Conservation (phyloP, 441 rosid genomes). For the Pelargonium australe region DNA sequence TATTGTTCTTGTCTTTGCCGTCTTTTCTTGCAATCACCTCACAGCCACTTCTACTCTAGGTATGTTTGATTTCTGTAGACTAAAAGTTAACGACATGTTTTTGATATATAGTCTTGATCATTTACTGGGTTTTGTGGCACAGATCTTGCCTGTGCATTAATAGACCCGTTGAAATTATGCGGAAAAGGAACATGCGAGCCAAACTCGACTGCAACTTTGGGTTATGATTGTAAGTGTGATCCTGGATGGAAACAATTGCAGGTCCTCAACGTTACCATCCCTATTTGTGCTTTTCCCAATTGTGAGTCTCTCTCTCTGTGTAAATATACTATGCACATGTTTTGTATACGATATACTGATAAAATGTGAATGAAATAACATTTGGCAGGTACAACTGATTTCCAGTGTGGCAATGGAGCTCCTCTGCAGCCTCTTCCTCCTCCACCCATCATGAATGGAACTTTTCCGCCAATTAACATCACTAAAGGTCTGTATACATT, state of each 20-base stretch:
- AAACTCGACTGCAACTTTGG: background rate
- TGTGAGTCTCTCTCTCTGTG: background rate
- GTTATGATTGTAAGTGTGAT: slow-evolving; percentile 36
- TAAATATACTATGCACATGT: too few relatives aligned
- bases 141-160: background rate
- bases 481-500: background rate
- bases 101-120: background rate
- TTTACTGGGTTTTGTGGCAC: background rate
- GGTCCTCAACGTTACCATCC: background rate
- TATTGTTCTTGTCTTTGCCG: slow-evolving; percentile 17
- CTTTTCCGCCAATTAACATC: slow-evolving; percentile 15
- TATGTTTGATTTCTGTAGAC: background rate
- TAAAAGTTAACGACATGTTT: background rate
- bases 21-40: slow-evolving; percentile 19
- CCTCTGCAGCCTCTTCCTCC: slow-evolving; percentile 30
- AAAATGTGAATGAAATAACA: too few relatives aligned
- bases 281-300: background rate
- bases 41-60: background rate
- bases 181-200: slow-evolving; percentile 40
- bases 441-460: background rate
- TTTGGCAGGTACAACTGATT: slow-evolving; percentile 35
- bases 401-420: slow-evolving; percentile 32
- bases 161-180: slow-evolving; percentile 13
- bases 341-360: background rate
- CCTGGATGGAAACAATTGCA: slow-evolving; percentile 28